phyloP scores from a whole-genome alignment of 805 yeast species.

The Candida easanensis region DNA sequence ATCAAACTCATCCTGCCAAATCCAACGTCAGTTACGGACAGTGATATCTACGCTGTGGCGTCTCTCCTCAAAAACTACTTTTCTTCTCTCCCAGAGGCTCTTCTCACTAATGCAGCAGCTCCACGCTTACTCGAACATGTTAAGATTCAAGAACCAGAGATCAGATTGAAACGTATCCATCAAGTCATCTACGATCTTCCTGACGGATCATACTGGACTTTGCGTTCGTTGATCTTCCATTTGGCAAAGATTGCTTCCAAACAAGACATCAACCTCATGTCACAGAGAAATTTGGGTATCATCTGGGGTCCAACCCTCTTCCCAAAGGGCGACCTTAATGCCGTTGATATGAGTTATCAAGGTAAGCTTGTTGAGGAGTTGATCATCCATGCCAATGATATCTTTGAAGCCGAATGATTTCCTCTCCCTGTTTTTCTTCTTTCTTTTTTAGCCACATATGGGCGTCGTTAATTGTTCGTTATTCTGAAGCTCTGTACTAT shows the following conservation, averaged over 20 bases:
- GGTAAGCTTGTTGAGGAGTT: conserved; percentile 81
- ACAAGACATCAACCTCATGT: conserved; percentile 74
- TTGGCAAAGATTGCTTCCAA: conserved; percentile 67
- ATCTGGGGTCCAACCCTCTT: conserved; percentile 95
- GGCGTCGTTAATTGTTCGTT: too few species aligned
- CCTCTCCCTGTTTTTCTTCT: not conserved
- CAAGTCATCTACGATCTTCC: conserved; percentile 86
- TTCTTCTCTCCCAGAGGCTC: conserved; percentile 80
- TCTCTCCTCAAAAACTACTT: conserved; percentile 83
- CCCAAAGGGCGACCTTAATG: conserved; percentile 61
- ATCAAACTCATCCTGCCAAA: conserved; percentile 50
- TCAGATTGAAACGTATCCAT: conserved; percentile 74
- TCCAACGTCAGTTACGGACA: conserved; percentile 60
- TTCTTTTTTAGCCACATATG: too few species aligned
- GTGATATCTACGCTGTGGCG: conserved; percentile 86
- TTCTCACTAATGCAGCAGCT: conserved; percentile 64
- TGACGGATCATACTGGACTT: conserved; percentile 91
- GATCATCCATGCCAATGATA: conserved; percentile 78
- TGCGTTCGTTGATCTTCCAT: conserved; percentile 83
- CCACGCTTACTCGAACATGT: conserved; percentile 67
- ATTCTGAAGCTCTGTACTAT: too few species aligned
- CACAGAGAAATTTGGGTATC: conserved; percentile 72
- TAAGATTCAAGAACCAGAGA: conserved; percentile 56
- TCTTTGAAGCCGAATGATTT: conserved; percentile 57
- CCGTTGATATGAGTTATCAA: conserved; percentile 73